Percentiles rank a stretch among this genome's conserved stretches.
These are phyloP conservation scores for Fusarium nanum DNA, from an alignment of 2,329 filamentous ascomycete genomes.

Conservation along the genomic window DNA sequence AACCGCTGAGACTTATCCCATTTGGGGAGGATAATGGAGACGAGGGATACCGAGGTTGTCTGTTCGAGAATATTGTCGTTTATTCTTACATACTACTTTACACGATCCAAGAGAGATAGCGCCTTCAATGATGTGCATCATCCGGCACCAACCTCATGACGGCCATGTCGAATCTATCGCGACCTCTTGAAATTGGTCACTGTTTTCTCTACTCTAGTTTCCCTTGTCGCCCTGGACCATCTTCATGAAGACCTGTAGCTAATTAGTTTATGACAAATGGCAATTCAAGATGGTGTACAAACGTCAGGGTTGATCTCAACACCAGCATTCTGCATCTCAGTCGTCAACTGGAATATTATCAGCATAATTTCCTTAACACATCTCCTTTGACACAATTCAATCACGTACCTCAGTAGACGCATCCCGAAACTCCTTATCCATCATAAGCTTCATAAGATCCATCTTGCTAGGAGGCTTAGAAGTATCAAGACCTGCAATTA, in stretches of 20 bases:
- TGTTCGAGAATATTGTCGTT: neutral
- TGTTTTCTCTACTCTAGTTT: neutral
- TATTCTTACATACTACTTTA: neutral
- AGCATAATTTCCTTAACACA: neutral
- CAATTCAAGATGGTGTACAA: neutral
- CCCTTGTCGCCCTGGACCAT: constrained; percentile 20
- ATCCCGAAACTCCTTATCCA: constrained; percentile 42
- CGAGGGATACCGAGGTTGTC: too few species aligned
- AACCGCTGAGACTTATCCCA: neutral
- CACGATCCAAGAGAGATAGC: neutral
- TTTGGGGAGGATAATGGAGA: neutral
- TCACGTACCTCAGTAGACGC: constrained; percentile 27
- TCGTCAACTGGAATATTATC: constrained; percentile 23
- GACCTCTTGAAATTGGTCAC: too few species aligned
- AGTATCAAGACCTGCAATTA: constrained; percentile 31
- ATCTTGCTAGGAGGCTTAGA: constrained; percentile 38
- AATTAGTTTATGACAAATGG: neutral
- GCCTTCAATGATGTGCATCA: rapidly evolving
- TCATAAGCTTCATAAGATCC: constrained; percentile 42
- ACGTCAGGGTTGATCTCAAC: constrained; percentile 40
- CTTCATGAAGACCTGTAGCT: constrained; percentile 30
- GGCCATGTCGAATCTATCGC: neutral
- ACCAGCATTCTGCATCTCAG: constrained; percentile 41
- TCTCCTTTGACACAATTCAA: too few species aligned
- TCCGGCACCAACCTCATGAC: neutral